A percentile compares a stretch with the other conserved stretches of the same genome.
Conservation (phyloP, 495 filamentous ascomycete genomes). For the Xylona heveae region DNA sequence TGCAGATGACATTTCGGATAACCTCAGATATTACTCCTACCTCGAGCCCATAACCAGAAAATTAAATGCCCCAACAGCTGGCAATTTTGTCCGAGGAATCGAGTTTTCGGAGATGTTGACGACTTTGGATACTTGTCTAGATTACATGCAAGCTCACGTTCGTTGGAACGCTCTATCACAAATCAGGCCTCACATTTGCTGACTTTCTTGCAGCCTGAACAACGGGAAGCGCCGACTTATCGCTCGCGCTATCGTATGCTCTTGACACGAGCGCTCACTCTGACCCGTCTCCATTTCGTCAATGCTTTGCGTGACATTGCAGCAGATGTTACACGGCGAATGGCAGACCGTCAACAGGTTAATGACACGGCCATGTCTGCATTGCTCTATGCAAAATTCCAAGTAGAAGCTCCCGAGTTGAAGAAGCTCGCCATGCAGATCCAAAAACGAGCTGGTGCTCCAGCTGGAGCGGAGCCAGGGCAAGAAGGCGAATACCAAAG, state of each 20-base stretch:
- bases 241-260: conserved; percentile 46
- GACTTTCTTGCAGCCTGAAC: conserved; percentile 33
- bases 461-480: conserved; percentile 35
- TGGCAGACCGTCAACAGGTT: conserved; percentile 44
- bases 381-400: conserved; percentile 58
- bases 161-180: conserved; percentile 12
- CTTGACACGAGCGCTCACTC: conserved; percentile 48
- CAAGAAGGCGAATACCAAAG: conserved; percentile 46
- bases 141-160: conserved; percentile 71
- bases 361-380: conserved; percentile 62
- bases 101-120: conserved; percentile 70
- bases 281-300: conserved; percentile 77
- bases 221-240: conserved; percentile 73
- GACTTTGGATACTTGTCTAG: conserved; percentile 71
- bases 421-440: conserved; percentile 47
- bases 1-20: conserved; percentile 61
- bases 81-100: conserved; percentile 56
- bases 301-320: conserved; percentile 46
- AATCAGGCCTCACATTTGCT: background rate
- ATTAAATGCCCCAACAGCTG: conserved; percentile 79
- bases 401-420: conserved; percentile 42
- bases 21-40: conserved; percentile 78
- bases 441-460: conserved; percentile 40
- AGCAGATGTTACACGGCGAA: conserved; percentile 44
- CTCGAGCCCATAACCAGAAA: conserved; percentile 75